phyloP scores from a whole-genome alignment of 805 yeast species.

The Isabelozyma gotoi region DNA sequence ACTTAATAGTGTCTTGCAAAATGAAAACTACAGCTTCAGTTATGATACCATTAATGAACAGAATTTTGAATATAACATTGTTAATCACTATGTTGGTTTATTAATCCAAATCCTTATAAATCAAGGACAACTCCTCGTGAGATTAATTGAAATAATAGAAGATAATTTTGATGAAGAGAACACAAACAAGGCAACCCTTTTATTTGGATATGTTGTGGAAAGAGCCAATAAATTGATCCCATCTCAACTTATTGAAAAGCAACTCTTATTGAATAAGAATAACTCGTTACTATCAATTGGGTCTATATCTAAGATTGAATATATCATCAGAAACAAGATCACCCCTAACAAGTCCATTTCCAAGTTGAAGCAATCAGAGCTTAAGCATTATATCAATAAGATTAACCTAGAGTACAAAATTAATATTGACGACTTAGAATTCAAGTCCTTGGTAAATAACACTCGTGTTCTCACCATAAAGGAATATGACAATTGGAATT shows the following conservation, averaged over 20 bases:
- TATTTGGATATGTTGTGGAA: slow-evolving; percentile 62
- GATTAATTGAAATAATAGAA: slow-evolving; percentile 44
- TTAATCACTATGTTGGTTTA: slow-evolving; percentile 68
- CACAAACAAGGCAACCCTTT: slow-evolving; percentile 57
- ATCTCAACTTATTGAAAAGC: slow-evolving; percentile 28
- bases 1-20: background rate
- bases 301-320: slow-evolving; percentile 50
- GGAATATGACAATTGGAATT: slow-evolving; percentile 82
- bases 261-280: slow-evolving; percentile 13
- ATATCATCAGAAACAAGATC: slow-evolving; percentile 36
- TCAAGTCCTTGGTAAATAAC: slow-evolving; percentile 63
- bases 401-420: slow-evolving; percentile 18
- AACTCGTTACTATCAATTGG: slow-evolving; percentile 22
- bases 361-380: slow-evolving; percentile 29
- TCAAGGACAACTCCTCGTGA: slow-evolving; percentile 50
- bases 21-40: slow-evolving; percentile 9
- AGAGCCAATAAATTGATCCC: slow-evolving; percentile 59
- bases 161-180: slow-evolving; percentile 44
- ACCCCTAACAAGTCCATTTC: slow-evolving; percentile 15
- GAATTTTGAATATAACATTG: slow-evolving; percentile 19
- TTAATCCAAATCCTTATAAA: slow-evolving; percentile 54
- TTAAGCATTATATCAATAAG: slow-evolving; percentile 20
- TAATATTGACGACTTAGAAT: slow-evolving; percentile 58
- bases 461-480: slow-evolving; percentile 77
- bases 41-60: slow-evolving; percentile 7